Conservation (phyloP, 805 yeast species). For the Monosporozyma siamensis region DNA sequence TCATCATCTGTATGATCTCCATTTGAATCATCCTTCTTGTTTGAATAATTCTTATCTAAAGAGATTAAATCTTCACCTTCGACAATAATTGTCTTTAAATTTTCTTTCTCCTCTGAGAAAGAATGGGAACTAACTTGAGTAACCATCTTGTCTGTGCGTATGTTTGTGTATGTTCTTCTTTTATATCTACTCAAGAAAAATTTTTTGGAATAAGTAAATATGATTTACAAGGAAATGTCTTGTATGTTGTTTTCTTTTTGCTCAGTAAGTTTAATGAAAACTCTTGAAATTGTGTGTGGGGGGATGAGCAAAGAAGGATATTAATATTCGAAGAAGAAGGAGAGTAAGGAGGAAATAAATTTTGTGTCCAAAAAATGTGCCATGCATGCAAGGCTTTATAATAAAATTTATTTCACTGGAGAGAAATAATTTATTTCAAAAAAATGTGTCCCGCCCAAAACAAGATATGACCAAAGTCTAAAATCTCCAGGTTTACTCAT, state of each 20-base stretch:
- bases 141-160: not conserved
- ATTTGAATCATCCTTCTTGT: not conserved
- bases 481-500: no score
- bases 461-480: no score
- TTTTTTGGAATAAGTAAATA: no score
- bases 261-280: no score
- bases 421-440: no score
- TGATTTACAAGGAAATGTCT: no score
- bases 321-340: not conserved
- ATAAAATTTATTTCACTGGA: not conserved
- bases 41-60: not conserved
- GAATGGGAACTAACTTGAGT: not conserved
- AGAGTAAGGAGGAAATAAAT: not conserved
- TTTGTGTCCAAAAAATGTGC: not conserved
- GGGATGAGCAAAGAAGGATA: not conserved
- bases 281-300: no score
- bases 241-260: no score
- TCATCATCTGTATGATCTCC: no score
- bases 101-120: not conserved
- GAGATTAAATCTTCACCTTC: not conserved
- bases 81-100: not conserved
- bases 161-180: not conserved
- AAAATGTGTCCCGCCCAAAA: no score
- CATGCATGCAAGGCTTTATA: constrained; percentile 1
- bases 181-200: no score